Conservation (phyloP, 2,329 filamentous ascomycete species). For the Claviceps citrina region DNA sequence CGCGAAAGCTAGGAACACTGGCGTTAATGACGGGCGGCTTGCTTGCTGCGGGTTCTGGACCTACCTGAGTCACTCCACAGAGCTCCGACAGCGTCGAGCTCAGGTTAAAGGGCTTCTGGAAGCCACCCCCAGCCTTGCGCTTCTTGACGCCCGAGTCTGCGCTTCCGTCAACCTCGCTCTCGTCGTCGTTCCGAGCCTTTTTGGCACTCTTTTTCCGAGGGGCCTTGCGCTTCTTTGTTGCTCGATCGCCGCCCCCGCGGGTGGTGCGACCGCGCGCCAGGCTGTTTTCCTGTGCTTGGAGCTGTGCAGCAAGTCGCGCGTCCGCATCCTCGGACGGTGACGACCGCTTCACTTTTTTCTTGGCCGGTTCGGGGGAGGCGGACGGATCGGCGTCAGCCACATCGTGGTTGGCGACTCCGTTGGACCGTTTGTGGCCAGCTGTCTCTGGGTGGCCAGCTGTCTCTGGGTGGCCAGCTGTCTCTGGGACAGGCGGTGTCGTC, state of each 20-base stretch:
- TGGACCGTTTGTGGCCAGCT: conserved; percentile 21
- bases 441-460: too few species aligned
- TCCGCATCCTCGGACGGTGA: conserved; percentile 55
- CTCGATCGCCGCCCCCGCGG: conserved; percentile 52
- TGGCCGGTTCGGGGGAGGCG: conserved; percentile 28
- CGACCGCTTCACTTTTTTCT: conserved; percentile 55
- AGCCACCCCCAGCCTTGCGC: conserved; percentile 79
- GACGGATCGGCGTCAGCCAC: conserved; percentile 36
- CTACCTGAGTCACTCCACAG: conserved; percentile 52
- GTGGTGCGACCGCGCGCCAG: conserved; percentile 53
- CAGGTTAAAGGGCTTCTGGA: conserved; percentile 73
- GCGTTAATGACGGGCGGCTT: background rate
- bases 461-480: conserved; percentile 16
- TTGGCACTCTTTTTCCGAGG: conserved; percentile 60
- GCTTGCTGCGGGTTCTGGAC: conserved; percentile 9
- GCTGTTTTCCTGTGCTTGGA: conserved; percentile 86
- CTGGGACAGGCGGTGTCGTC: conserved; percentile 19
- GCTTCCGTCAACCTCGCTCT: conserved; percentile 57
- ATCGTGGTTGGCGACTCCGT: conserved; percentile 21
- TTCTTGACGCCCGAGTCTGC: conserved; percentile 44
- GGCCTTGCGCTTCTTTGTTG: conserved; percentile 50
- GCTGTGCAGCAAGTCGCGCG: conserved; percentile 67
- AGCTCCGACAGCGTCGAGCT: conserved; percentile 55
- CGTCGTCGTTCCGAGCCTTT: conserved; percentile 62
- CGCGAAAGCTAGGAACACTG: conserved; percentile 53